phyloP scores from a whole-genome alignment of 345 rosid genomes.

The Eucalyptus marginata region DNA sequence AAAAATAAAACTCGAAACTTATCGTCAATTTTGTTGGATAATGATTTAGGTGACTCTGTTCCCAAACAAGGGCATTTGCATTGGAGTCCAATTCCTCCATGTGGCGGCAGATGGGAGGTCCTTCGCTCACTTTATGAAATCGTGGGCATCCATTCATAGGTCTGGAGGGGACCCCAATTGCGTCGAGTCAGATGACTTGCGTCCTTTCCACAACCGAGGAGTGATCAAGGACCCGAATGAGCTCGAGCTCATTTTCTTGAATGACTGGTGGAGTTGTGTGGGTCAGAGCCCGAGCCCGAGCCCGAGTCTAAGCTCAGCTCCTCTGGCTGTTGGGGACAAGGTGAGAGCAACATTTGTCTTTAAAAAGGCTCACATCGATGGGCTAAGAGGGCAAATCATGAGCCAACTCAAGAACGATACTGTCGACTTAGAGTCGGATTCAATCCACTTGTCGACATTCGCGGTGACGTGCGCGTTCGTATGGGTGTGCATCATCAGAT shows the following conservation, averaged over 20 bases:
- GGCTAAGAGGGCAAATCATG: conserved; percentile 2
- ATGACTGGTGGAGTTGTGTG: background rate
- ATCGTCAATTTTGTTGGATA: background rate
- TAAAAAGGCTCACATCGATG: background rate
- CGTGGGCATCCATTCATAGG: conserved; percentile 12
- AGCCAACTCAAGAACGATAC: background rate
- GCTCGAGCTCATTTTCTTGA: background rate
- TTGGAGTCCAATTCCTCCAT: conserved; percentile 11
- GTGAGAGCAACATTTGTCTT: conserved; percentile 16
- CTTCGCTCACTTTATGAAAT: conserved; percentile 20
- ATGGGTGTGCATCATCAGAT: background rate
- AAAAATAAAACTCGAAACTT: background rate
- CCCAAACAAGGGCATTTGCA: conserved; percentile 21
- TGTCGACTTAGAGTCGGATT: background rate
- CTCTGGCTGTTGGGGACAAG: background rate
- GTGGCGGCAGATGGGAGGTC: conserved; percentile 24
- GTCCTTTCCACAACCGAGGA: conserved; percentile 2
- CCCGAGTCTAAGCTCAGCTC: background rate
- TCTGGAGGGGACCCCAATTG: background rate
- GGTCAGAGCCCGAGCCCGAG: background rate
- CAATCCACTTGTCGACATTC: background rate
- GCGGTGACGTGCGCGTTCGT: background rate
- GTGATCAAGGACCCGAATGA: conserved; percentile 6
- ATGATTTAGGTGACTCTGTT: conserved; percentile 8
- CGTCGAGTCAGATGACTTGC: background rate